Percentiles rank a stretch among this genome's conserved stretches.
Evolutionary conservation across 2,329 filamentous ascomycete genomes (phyloP).

Genomic region (Leptographium flavum): DNA sequence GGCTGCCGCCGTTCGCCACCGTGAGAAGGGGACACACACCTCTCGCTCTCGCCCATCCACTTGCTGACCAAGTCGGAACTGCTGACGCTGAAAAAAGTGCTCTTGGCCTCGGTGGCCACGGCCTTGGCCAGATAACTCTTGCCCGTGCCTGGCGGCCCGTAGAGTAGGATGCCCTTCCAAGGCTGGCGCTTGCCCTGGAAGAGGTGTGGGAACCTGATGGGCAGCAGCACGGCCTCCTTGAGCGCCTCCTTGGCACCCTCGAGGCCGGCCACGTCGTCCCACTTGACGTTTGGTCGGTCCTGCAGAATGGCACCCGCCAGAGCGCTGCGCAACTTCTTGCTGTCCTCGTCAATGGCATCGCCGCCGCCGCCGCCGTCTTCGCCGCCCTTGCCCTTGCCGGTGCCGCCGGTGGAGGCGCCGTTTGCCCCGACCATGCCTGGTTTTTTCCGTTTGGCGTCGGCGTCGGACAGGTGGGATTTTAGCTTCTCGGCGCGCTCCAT

Average conservation of each 20-base stretch:
- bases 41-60: conserved; percentile 99
- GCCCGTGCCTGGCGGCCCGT: conserved; percentile 90
- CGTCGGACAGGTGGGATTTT: conserved; percentile 72
- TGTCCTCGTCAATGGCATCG: conserved; percentile 67
- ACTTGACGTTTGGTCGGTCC: conserved; percentile 91
- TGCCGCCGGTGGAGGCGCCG: conserved; percentile 48
- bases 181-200: conserved; percentile 94
- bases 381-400: conserved; percentile 42
- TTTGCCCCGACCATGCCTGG: conserved; percentile 59
- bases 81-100: conserved; percentile 97
- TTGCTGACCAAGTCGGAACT: conserved; percentile 96
- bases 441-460: conserved; percentile 57
- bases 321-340: conserved; percentile 86
- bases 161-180: conserved; percentile 95
- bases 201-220: conserved; percentile 94
- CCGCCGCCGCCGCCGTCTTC: conserved; percentile 36
- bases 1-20: no score
- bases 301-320: conserved; percentile 84
- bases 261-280: conserved; percentile 94
- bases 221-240: conserved; percentile 93
- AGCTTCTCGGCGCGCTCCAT: conserved; percentile 98
- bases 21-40: no score
- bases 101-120: conserved; percentile 95
- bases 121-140: conserved; percentile 97
- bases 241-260: conserved; percentile 91